Conservation (phyloP, 2,329 filamentous ascomycete genomes). For the Aspergillus puulaauensis region DNA sequence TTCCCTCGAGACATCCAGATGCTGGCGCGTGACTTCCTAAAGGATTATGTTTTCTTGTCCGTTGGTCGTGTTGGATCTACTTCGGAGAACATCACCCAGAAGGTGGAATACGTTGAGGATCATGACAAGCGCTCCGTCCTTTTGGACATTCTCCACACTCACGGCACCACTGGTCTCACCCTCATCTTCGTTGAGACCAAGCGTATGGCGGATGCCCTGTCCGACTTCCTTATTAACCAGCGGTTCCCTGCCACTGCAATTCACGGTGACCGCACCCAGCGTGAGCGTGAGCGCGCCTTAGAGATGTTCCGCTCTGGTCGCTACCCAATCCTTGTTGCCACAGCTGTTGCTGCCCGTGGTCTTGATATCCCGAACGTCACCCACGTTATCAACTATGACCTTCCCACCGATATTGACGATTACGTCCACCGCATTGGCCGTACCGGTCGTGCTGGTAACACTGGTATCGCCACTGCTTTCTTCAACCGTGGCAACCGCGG, state of each 20-base stretch:
- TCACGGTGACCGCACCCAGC: slow-evolving; percentile 96
- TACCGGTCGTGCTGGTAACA: slow-evolving; percentile 99
- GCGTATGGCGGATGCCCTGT: slow-evolving; percentile 97
- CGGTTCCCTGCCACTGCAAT: slow-evolving; percentile 98
- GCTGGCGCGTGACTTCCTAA: slow-evolving; percentile 96
- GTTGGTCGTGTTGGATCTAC: slow-evolving; percentile 98
- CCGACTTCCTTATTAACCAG: slow-evolving; percentile 98
- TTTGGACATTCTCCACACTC: slow-evolving; percentile 94
- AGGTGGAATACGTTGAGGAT: slow-evolving; percentile 97
- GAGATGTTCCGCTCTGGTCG: slow-evolving; percentile 97
- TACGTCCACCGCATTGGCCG: slow-evolving; percentile 99
- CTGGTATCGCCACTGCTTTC: slow-evolving; percentile 96
- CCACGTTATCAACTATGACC: slow-evolving; percentile 98
- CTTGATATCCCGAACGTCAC: slow-evolving; percentile 95
- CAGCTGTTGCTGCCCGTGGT: slow-evolving; percentile 88
- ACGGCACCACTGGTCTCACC: slow-evolving; percentile 76
- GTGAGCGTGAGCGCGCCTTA: slow-evolving; percentile 94
- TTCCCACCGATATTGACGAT: slow-evolving; percentile 98
- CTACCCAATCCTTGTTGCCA: slow-evolving; percentile 95
- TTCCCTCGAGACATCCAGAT: slow-evolving; percentile 99
- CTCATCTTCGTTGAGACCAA: slow-evolving; percentile 99
- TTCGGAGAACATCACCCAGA: slow-evolving; percentile 99
- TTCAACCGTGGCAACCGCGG: slow-evolving; percentile 99
- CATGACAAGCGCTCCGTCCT: slow-evolving; percentile 96
- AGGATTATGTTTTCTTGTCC: slow-evolving; percentile 98